phyloP scores from a whole-genome alignment of 257 asterid genomes.

The Lantana camara region DNA sequence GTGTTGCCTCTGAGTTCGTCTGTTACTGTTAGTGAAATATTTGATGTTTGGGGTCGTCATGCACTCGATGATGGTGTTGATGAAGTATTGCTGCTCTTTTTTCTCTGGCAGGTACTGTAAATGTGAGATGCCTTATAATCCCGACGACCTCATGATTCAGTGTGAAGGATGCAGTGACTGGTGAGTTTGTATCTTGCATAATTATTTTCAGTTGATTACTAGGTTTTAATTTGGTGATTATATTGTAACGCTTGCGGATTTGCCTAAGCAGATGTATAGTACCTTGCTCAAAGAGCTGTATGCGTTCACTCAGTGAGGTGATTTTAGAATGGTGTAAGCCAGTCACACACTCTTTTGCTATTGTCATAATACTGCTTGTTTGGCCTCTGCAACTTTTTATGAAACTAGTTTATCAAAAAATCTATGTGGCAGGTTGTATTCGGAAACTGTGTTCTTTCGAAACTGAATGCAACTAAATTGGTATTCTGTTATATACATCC shows the following conservation, averaged over 20 bases:
- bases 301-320: too few species aligned
- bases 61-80: not conserved
- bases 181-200: constrained; percentile 47
- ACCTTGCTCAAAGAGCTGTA: too few species aligned
- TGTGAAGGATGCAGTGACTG: constrained; percentile 94
- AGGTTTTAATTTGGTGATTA: constrained; percentile 10
- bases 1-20: not conserved
- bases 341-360: not conserved
- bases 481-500: not conserved
- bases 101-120: constrained; percentile 74
- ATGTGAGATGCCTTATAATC: constrained; percentile 98
- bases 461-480: constrained; percentile 15
- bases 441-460: constrained; percentile 1
- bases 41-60: not conserved
- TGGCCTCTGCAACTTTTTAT: not conserved
- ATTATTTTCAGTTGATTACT: constrained; percentile 21
- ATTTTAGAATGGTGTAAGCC: constrained; percentile 5
- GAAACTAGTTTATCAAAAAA: constrained; percentile 2
- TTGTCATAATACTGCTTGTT: constrained; percentile 2
- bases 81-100: constrained; percentile 22
- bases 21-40: too few species aligned
- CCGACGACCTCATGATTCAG: constrained; percentile 95
- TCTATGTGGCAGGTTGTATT: constrained; percentile 9
- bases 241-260: not conserved
- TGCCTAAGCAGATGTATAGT: constrained; percentile 9